These are phyloP conservation scores for Apiospora pterosperma DNA, from an alignment of 2,329 filamentous ascomycete genomes.

Conservation along the genomic window DNA sequence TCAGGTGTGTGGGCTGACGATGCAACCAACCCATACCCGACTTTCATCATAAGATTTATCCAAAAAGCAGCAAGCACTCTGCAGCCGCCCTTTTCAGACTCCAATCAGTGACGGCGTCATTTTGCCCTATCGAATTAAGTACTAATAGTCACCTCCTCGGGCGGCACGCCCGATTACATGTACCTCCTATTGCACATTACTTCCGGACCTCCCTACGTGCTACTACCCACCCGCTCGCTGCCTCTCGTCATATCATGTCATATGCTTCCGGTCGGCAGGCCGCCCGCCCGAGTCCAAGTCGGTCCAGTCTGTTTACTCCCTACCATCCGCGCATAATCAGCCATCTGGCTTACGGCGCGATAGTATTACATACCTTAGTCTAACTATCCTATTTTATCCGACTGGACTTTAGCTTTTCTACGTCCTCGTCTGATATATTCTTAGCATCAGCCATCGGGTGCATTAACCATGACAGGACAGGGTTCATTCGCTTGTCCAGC, in stretches of 20 bases:
- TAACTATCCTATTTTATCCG: background rate
- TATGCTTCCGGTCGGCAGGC: background rate
- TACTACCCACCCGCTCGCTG: background rate
- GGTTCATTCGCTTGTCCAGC: background rate
- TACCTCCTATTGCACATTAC: background rate
- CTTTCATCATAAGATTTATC: background rate
- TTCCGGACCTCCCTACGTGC: background rate
- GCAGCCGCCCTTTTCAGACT: background rate
- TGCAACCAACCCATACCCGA: background rate
- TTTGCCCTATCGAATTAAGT: constrained; percentile 1
- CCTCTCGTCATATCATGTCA: background rate
- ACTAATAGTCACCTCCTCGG: background rate
- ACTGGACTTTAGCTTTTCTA: background rate
- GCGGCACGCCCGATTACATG: background rate
- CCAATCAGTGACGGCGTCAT: background rate
- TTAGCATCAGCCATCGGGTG: background rate
- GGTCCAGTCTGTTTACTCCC: background rate
- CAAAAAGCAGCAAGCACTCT: background rate
- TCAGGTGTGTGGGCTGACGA: background rate
- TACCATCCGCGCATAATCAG: background rate
- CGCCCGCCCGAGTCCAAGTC: background rate
- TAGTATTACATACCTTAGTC: background rate
- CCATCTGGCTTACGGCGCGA: background rate
- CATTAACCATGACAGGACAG: background rate
- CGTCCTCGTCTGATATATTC: background rate